phyloP scores from a whole-genome alignment of 2,329 filamentous ascomycete species.

The Fonsecaea multimorphosa region DNA sequence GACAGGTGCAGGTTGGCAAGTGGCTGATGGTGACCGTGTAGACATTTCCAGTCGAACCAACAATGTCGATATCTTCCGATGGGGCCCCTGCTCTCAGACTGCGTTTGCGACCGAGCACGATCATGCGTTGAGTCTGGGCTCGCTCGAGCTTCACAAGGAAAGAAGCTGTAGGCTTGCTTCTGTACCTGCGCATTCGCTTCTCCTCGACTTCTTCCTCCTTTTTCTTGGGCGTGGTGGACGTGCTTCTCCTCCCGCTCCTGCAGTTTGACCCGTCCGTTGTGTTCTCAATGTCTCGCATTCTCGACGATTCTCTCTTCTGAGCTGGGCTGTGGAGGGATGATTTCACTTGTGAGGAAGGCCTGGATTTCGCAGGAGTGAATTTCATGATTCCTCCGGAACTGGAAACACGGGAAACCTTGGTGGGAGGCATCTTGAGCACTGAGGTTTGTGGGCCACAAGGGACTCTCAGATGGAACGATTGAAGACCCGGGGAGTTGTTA shows the following conservation, averaged over 20 bases:
- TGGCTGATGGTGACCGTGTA: slow-evolving; percentile 63
- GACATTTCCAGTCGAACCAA: slow-evolving; percentile 67
- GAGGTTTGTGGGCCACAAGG: not conserved
- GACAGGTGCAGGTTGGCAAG: slow-evolving; percentile 61
- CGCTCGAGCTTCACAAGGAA: slow-evolving; percentile 57
- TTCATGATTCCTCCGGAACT: slow-evolving; percentile 1
- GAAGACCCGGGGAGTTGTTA: no score
- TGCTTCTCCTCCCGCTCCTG: not conserved
- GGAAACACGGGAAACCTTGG: slow-evolving; percentile 3
- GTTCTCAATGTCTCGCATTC: not conserved
- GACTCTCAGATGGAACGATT: not conserved
- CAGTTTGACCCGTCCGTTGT: no score
- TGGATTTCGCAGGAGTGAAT: not conserved
- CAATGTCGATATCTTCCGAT: slow-evolving; percentile 61
- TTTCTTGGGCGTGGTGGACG: not conserved
- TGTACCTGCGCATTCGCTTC: slow-evolving; percentile 50
- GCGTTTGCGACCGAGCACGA: slow-evolving; percentile 60
- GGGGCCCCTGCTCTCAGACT: slow-evolving; percentile 52
- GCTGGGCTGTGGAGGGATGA: not conserved
- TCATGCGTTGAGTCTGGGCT: slow-evolving; percentile 61
- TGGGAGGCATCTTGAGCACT: slow-evolving; percentile 1
- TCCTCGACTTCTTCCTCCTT: slow-evolving; percentile 40
- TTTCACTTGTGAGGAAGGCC: not conserved
- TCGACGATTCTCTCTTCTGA: not conserved
- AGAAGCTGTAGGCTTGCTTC: slow-evolving; percentile 51